Conservation (phyloP, 2,329 filamentous ascomycete genomes). For the Lecanosticta acicola region DNA sequence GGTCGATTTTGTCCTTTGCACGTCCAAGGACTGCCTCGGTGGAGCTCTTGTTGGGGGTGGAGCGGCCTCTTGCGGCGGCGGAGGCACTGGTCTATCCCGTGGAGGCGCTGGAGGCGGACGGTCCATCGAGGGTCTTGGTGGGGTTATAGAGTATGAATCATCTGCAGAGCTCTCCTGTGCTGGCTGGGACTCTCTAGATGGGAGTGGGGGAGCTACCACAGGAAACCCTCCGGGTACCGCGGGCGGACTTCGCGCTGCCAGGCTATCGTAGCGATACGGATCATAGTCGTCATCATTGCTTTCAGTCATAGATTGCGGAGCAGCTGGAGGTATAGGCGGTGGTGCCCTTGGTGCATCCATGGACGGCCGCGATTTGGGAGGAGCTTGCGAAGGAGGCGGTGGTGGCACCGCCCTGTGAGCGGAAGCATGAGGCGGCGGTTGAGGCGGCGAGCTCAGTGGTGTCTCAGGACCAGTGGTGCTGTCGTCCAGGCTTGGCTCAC, state of each 20-base stretch:
- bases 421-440: constrained; percentile 32
- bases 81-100: constrained; percentile 39
- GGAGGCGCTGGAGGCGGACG: constrained; percentile 30
- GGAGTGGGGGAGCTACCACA: constrained; percentile 30
- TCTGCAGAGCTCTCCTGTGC: constrained; percentile 38
- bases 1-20: constrained; percentile 48
- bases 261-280: constrained; percentile 50
- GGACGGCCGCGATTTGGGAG: constrained; percentile 52
- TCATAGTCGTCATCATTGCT: constrained; percentile 59
- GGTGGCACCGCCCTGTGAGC: constrained; percentile 49
- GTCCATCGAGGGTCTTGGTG: constrained; percentile 32
- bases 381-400: constrained; percentile 46
- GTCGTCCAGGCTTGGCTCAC: constrained; percentile 69
- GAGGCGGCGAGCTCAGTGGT: constrained; percentile 42
- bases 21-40: constrained; percentile 51
- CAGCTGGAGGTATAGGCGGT: constrained; percentile 52
- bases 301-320: too few relatives aligned
- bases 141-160: constrained; percentile 44
- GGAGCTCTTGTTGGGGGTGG: constrained; percentile 37
- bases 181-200: constrained; percentile 28
- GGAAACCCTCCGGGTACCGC: constrained; percentile 32
- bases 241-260: constrained; percentile 17
- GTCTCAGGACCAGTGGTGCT: constrained; percentile 52
- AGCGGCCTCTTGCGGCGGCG: constrained; percentile 41
- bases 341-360: constrained; percentile 66